phyloP scores from a whole-genome alignment of 176 grass and related monocot species.

The Triticum turgidum region DNA sequence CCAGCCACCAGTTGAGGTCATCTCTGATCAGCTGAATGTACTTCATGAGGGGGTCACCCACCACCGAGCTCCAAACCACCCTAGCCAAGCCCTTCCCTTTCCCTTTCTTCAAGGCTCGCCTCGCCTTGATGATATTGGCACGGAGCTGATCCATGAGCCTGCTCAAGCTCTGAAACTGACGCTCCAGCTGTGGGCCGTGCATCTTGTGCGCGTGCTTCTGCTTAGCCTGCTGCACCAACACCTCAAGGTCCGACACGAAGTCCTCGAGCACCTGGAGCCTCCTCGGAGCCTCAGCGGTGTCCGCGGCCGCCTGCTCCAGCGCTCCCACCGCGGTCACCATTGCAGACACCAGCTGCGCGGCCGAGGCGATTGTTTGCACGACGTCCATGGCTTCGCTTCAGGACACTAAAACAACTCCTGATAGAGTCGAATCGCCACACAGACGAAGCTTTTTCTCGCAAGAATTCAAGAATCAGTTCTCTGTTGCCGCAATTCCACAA shows the following conservation, averaged over 20 bases:
- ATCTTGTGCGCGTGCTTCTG: slow-evolving; percentile 53
- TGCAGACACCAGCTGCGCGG: slow-evolving; percentile 52
- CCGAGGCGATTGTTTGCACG: slow-evolving; percentile 51
- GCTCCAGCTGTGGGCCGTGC: slow-evolving; percentile 51
- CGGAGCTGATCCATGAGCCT: slow-evolving; percentile 46
- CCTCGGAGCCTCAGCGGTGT: slow-evolving; percentile 54
- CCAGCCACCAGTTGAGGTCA: slow-evolving; percentile 76
- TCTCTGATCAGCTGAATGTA: slow-evolving; percentile 59
- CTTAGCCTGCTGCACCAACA: slow-evolving; percentile 41
- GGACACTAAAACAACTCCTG: background rate
- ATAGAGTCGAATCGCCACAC: background rate
- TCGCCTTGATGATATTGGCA: slow-evolving; percentile 50
- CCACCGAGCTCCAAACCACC: slow-evolving; percentile 61
- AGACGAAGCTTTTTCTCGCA: background rate
- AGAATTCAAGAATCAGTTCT: background rate
- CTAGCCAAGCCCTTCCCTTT: slow-evolving; percentile 53
- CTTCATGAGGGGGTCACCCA: slow-evolving; percentile 56
- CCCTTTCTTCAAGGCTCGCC: slow-evolving; percentile 46
- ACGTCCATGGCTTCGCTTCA: slow-evolving; percentile 37
- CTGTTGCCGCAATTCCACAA: slow-evolving; percentile 1
- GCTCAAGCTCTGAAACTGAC: slow-evolving; percentile 55
- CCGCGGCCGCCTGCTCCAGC: slow-evolving; percentile 54
- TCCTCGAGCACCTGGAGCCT: slow-evolving; percentile 60
- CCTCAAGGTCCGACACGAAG: slow-evolving; percentile 55
- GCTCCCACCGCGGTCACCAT: slow-evolving; percentile 58